Evolutionary conservation across 2,329 filamentous ascomycete species (phyloP).

Genomic region (Fonsecaea erecta): DNA sequence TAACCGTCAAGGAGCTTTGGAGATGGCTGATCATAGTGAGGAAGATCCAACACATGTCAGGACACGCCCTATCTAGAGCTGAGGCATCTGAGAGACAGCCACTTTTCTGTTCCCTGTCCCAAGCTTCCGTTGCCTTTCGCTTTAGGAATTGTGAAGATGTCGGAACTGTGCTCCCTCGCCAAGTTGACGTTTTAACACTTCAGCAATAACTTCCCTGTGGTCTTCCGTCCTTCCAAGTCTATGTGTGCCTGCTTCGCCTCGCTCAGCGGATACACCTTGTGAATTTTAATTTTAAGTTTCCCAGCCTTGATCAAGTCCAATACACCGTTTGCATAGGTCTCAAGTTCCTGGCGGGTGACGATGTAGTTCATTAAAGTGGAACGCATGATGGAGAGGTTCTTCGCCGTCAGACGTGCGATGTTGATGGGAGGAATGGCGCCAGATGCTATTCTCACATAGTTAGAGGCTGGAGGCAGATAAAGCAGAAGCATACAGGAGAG

Average conservation of each 20-base stretch:
- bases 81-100: neutral
- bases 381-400: slow-evolving; percentile 78
- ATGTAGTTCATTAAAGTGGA: slow-evolving; percentile 75
- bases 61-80: neutral
- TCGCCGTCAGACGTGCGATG: slow-evolving; percentile 65
- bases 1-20: neutral
- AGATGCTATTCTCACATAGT: slow-evolving; percentile 23
- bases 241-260: slow-evolving; percentile 74
- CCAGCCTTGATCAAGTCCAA: slow-evolving; percentile 72
- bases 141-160: neutral
- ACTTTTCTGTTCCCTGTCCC: neutral
- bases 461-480: neutral
- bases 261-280: slow-evolving; percentile 76
- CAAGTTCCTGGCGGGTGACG: slow-evolving; percentile 69
- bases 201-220: slow-evolving; percentile 80
- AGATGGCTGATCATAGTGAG: neutral
- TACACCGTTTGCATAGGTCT: slow-evolving; percentile 71
- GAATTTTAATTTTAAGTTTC: slow-evolving; percentile 72
- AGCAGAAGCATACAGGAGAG: neutral
- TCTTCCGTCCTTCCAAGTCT: slow-evolving; percentile 81
- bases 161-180: neutral
- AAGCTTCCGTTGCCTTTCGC: neutral
- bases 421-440: slow-evolving; percentile 75
- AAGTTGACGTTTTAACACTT: slow-evolving; percentile 54
- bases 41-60: neutral